A percentile compares a stretch with the other conserved stretches of the same genome.
phyloP scores from a whole-genome alignment of 805 yeast genomes.

The Scheffersomyces coipomensis region DNA sequence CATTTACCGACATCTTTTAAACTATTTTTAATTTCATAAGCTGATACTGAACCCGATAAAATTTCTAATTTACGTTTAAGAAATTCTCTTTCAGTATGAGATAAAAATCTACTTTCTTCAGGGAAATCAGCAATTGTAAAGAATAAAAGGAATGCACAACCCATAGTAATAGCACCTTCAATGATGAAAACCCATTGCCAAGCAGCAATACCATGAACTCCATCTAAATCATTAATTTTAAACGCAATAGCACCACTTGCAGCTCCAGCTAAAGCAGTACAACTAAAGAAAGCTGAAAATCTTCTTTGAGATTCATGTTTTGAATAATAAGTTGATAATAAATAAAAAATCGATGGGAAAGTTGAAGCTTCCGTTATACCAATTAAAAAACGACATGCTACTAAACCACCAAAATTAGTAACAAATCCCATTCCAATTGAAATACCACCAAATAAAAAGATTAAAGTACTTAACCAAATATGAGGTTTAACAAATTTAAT shows the following conservation, averaged over 20 bases:
- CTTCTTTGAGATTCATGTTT: conserved; percentile 67
- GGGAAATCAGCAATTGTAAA: conserved; percentile 71
- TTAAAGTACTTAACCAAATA: conserved; percentile 58
- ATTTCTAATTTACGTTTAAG: conserved; percentile 58
- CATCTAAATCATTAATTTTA: conserved; percentile 55
- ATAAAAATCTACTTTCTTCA: conserved; percentile 58
- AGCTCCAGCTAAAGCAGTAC: conserved; percentile 76
- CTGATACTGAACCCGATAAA: conserved; percentile 43
- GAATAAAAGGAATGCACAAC: conserved; percentile 33
- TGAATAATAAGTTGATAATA: conserved; percentile 64
- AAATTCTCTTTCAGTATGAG: conserved; percentile 36
- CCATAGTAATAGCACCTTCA: conserved; percentile 42
- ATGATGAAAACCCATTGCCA: conserved; percentile 55
- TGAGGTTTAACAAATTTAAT: conserved; percentile 63
- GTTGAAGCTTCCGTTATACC: conserved; percentile 72
- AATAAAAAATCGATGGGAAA: conserved; percentile 74
- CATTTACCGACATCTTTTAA: conserved; percentile 43
- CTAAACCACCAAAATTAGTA: conserved; percentile 54
- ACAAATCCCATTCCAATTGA: conserved; percentile 68
- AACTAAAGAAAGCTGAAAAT: conserved; percentile 65
- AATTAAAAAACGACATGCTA: conserved; percentile 61
- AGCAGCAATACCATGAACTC: conserved; percentile 36
- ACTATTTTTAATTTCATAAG: conserved; percentile 47
- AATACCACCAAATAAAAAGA: conserved; percentile 61
- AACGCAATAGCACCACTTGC: conserved; percentile 75